phyloP scores from a whole-genome alignment of 192 early-diverging fungal genomes.

The Coemansia biformis region DNA sequence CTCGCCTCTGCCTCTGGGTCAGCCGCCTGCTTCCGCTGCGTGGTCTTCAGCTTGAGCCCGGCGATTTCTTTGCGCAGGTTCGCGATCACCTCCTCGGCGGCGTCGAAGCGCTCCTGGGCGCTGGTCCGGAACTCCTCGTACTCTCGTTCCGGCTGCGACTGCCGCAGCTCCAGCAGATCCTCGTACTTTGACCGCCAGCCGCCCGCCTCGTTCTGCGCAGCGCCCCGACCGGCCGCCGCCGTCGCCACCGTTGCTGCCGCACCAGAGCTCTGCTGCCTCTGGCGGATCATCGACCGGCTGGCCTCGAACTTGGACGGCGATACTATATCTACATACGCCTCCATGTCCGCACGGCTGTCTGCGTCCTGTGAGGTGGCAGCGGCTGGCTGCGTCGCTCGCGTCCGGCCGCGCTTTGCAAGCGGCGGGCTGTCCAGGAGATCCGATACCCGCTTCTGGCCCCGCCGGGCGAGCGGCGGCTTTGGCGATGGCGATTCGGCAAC shows the following conservation, averaged over 20 bases:
- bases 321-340: conserved; percentile 30
- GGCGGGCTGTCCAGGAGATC: not conserved
- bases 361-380: not conserved
- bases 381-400: conserved; percentile 2
- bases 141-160: conserved; percentile 35
- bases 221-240: not conserved
- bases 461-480: conserved; percentile 2
- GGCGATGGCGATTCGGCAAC: conserved; percentile 8
- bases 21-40: not conserved
- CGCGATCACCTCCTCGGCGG: conserved; percentile 26
- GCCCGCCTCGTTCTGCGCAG: conserved; percentile 7
- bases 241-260: not conserved
- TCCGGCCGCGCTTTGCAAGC: conserved; percentile 19
- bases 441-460: conserved; percentile 32
- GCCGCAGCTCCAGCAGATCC: conserved; percentile 30
- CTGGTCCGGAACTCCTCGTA: conserved; percentile 24
- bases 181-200: conserved; percentile 48
- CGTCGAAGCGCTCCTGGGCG: conserved; percentile 37
- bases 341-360: too few species aligned
- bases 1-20: conserved; percentile 1
- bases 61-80: conserved; percentile 33
- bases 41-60: conserved; percentile 17
- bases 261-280: conserved; percentile 1
- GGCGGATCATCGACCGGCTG: conserved; percentile 16
- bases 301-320: conserved; percentile 43